Evolutionary conservation across 768 basidiomycete species (phyloP).

Genomic region (Boletus tomentosulus): DNA sequence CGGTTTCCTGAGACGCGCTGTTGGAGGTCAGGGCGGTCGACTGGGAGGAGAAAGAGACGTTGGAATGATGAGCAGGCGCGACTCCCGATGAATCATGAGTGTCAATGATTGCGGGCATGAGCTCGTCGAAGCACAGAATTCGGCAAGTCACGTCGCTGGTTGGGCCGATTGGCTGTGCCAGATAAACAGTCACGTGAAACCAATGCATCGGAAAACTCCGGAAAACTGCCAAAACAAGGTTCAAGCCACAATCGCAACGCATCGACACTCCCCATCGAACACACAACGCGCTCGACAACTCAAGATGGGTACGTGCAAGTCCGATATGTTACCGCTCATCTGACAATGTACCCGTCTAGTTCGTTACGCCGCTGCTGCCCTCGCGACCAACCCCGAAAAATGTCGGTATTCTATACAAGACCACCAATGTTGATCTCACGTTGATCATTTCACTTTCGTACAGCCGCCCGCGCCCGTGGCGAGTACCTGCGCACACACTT

Average conservation of each 20-base stretch:
- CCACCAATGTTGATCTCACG: constrained; percentile 7
- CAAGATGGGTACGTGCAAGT: constrained; percentile 59
- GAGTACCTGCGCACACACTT: constrained; percentile 99
- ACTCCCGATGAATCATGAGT: constrained; percentile 21
- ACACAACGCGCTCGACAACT: constrained; percentile 33
- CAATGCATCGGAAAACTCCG: constrained; percentile 18
- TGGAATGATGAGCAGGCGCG: constrained; percentile 19
- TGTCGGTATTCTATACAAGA: constrained; percentile 46
- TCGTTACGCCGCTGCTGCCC: constrained; percentile 88
- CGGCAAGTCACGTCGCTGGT: not conserved
- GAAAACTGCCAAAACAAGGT: constrained; percentile 29
- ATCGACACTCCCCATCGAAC: constrained; percentile 43
- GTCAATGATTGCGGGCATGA: constrained; percentile 30
- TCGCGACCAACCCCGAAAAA: constrained; percentile 93
- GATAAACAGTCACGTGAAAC: constrained; percentile 2
- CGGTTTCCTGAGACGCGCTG: constrained; percentile 22
- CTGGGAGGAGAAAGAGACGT: constrained; percentile 29
- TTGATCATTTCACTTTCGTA: constrained; percentile 8
- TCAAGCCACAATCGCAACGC: constrained; percentile 39
- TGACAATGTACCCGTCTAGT: constrained; percentile 44
- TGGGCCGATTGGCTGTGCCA: not conserved
- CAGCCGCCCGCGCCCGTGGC: constrained; percentile 89
- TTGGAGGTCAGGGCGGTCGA: constrained; percentile 25
- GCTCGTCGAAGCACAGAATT: not conserved
- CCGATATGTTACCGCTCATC: constrained; percentile 12